Percentiles rank a stretch among this genome's conserved stretches.
phyloP scores from a whole-genome alignment of 2,329 filamentous ascomycete species.

The Apiospora marii region DNA sequence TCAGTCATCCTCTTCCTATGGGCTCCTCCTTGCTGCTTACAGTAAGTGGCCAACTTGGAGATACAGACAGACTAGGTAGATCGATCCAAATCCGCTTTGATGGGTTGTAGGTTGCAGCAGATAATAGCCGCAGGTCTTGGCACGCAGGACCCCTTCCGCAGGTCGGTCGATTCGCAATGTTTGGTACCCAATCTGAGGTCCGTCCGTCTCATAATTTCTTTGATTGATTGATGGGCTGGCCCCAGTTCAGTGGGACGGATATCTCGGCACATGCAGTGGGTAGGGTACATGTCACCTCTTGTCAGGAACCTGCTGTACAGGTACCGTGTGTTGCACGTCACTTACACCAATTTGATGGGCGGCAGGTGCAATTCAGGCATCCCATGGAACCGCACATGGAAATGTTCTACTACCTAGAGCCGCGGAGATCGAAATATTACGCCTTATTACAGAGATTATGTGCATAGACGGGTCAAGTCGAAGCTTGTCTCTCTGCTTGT shows the following conservation, averaged over 20 bases:
- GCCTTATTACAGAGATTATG: neutral
- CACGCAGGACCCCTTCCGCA: neutral
- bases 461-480: neutral
- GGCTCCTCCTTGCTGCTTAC: neutral
- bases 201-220: neutral
- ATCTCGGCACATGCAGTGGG: slow-evolving; percentile 20
- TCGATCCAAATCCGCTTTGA: slow-evolving; percentile 13
- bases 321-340: slow-evolving; percentile 9
- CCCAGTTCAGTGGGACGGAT: slow-evolving; percentile 9
- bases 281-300: slow-evolving; percentile 17
- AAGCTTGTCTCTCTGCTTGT: neutral
- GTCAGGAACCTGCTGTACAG: slow-evolving; percentile 1
- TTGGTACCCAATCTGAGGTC: neutral
- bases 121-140: slow-evolving; percentile 8
- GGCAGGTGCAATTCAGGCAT: neutral
- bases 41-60: neutral
- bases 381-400: neutral
- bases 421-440: slow-evolving; percentile 9
- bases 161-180: neutral
- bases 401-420: neutral
- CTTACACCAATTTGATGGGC: neutral
- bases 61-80: neutral
- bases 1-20: neutral
- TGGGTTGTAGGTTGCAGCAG: neutral
- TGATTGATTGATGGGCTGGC: neutral